Conservation (phyloP, 1,284 basidiomycete genomes). For the Microbotryum saponariae region DNA sequence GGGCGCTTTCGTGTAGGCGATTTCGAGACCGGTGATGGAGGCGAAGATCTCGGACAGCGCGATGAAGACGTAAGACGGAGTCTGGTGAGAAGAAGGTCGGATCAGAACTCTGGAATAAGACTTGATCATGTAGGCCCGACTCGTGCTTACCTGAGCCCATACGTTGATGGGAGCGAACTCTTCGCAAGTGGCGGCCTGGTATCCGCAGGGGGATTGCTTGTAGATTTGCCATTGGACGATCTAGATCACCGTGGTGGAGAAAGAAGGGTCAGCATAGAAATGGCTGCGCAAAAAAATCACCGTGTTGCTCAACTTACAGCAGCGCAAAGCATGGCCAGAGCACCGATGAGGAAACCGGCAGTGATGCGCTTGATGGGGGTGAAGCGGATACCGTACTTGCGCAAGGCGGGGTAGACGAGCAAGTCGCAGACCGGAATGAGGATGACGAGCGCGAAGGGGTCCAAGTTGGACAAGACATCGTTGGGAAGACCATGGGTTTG, state of each 20-base stretch:
- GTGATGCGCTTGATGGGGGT: slow-evolving; percentile 65
- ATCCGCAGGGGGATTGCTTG: slow-evolving; percentile 53
- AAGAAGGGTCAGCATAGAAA: no score
- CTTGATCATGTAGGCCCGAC: slow-evolving; percentile 61
- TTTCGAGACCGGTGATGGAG: slow-evolving; percentile 69
- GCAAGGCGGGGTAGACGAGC: slow-evolving; percentile 62
- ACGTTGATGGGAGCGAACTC: slow-evolving; percentile 56
- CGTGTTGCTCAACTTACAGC: slow-evolving; percentile 35
- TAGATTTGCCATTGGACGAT: slow-evolving; percentile 32
- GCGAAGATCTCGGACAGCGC: slow-evolving; percentile 62
- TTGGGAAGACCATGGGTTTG: slow-evolving; percentile 39
- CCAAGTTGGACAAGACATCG: slow-evolving; percentile 41
- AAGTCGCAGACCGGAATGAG: slow-evolving; percentile 41
- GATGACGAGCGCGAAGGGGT: slow-evolving; percentile 39
- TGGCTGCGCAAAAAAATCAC: no score
- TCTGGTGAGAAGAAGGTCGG: slow-evolving; percentile 15
- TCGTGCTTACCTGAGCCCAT: slow-evolving; percentile 50
- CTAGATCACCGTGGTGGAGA: background rate
- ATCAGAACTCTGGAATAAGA: background rate
- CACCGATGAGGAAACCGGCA: slow-evolving; percentile 57
- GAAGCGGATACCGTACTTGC: slow-evolving; percentile 59
- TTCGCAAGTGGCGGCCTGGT: slow-evolving; percentile 48
- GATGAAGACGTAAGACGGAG: slow-evolving; percentile 36
- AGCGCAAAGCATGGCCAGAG: slow-evolving; percentile 55
- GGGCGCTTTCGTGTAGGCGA: slow-evolving; percentile 70